Conservation (phyloP, 192 early-diverging fungal species). For the Coemansia sp. region DNA sequence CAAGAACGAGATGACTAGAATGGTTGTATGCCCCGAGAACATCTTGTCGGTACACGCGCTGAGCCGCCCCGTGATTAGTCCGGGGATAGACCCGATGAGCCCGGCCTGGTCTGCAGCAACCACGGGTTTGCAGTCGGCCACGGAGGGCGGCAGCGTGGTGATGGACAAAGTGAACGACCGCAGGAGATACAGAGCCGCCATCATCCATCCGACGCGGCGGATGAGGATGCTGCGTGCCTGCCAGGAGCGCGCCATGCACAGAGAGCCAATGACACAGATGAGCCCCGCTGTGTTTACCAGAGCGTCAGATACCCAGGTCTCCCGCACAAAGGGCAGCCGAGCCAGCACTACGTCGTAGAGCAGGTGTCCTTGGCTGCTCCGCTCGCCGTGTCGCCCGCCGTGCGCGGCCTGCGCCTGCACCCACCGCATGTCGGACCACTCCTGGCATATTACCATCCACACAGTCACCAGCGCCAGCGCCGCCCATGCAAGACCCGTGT, state of each 20-base stretch:
- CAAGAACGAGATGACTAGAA: constrained; percentile 57
- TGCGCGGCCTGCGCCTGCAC: neutral
- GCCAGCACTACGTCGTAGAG: constrained; percentile 33
- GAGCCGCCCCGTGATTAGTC: constrained; percentile 36
- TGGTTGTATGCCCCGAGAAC: constrained; percentile 63
- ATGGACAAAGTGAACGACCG: constrained; percentile 61
- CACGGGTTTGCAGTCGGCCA: constrained; percentile 21
- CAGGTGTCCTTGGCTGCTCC: neutral
- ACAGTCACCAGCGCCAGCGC: constrained; percentile 18
- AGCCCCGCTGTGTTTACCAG: constrained; percentile 23
- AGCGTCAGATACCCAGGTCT: constrained; percentile 22
- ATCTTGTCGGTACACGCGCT: constrained; percentile 64
- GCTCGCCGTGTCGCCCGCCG: neutral
- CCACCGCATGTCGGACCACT: constrained; percentile 56
- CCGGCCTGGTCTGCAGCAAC: constrained; percentile 12
- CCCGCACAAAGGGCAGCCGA: constrained; percentile 6
- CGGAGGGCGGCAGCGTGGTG: constrained; percentile 59
- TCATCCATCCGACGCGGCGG: constrained; percentile 58
- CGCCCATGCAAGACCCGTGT: constrained; percentile 6
- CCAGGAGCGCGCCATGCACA: constrained; percentile 33
- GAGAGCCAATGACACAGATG: constrained; percentile 15
- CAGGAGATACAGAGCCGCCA: constrained; percentile 57
- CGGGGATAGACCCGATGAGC: constrained; percentile 13
- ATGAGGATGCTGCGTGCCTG: constrained; percentile 50
- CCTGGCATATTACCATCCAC: constrained; percentile 49